Conservation (phyloP, 2,329 filamentous ascomycete species). For the Leptographium galeiforme region DNA sequence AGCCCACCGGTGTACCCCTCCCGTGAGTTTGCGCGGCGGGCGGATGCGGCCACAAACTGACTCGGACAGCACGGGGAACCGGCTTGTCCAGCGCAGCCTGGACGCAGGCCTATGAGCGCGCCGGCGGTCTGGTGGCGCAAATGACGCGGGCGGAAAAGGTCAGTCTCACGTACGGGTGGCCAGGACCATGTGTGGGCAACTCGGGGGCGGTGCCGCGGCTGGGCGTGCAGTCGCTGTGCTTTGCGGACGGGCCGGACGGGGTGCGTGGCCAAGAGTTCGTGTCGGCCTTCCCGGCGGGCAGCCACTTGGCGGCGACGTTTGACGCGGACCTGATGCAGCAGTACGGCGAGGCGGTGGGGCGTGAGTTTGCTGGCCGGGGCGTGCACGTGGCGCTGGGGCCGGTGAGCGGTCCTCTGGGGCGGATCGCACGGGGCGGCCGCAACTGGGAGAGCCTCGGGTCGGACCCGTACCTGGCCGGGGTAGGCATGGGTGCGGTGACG, state of each 20-base stretch:
- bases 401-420: conserved; percentile 44
- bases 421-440: conserved; percentile 47
- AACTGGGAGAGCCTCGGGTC: conserved; percentile 39
- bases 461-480: conserved; percentile 19
- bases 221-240: conserved; percentile 26
- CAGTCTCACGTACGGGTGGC: conserved; percentile 23
- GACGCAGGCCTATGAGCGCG: conserved; percentile 21
- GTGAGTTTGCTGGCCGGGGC: conserved; percentile 55
- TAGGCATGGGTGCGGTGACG: conserved; percentile 16
- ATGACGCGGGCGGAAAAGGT: conserved; percentile 27
- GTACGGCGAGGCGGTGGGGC: conserved; percentile 54
- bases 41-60: neutral
- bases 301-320: conserved; percentile 60
- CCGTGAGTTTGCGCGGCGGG: conserved; percentile 8
- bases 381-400: conserved; percentile 55
- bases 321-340: conserved; percentile 51
- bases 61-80: conserved; percentile 14
- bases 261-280: conserved; percentile 21
- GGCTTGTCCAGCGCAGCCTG: conserved; percentile 18
- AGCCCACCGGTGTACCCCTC: conserved; percentile 22
- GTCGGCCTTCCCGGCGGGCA: conserved; percentile 47
- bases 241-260: conserved; percentile 27
- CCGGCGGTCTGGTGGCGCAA: conserved; percentile 21
- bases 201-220: conserved; percentile 22
- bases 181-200: conserved; percentile 20